Evolutionary conservation across 192 early-diverging fungal species (phyloP), one percentile per base, ranked within the genome.

Genomic region (Entomortierella chlamydospora): DNA sequence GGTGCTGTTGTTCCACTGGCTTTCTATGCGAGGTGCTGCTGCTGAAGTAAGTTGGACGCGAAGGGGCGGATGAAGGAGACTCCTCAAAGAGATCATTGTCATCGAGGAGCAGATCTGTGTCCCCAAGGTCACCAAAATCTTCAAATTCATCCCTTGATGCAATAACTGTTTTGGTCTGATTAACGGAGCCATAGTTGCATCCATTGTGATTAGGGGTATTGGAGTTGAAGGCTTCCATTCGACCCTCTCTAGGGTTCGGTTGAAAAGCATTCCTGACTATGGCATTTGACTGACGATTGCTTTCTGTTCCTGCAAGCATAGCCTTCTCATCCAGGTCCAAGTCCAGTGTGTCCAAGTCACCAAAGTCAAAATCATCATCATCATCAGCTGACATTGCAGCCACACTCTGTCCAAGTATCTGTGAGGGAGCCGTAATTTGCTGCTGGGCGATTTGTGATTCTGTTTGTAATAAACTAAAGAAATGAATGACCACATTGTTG

Each of bases 121-220:
- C 72, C 34, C 58, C 72, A 20, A 82, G 12, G 55, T 74, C 67
- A 7, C 72, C 81, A 50, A 82, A 68, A 12, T 82, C 81, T 8
- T 68, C 81, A 60, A 82, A 74, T 13, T 82, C 81, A 41, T 81
- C 78, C 8, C 22, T 30, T 26, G 25, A 20, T 10, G 7, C 29
- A 5, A 20, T 22, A 8, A 11, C 34, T 11, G 47, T 60, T 28
- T 31, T 52, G 42, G 54, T 33, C 45, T 25, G 4, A 15, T 18
- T 57, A 17, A 23, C 6, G 12, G 28, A 4, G 25, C 12, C 15
- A 6, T 2, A 28, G 31, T 15, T 37, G 18, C 2, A 18, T 31
- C 3, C 18, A 22, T 50, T 22, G 17, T 50, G 15, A 50, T 50
- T 22, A 50, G 4, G 4, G 17, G 47, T 11, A 15, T 15, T 54